Evolutionary conservation across 148 eudicot genomes (phyloP).

Genomic region (Hydrangea macrophylla): DNA sequence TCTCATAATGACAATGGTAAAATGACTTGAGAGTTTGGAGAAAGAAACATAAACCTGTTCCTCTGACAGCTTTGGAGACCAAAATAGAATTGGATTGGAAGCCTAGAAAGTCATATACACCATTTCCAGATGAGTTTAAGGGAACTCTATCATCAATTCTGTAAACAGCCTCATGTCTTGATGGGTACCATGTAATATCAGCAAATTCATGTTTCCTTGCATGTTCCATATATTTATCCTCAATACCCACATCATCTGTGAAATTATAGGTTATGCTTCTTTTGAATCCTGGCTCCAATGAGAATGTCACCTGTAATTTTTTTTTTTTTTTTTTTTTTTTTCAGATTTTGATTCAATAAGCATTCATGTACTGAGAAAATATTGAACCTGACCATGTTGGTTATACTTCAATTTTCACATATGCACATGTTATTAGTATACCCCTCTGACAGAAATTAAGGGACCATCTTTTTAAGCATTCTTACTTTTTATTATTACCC

Average conservation of each 20-base stretch:
- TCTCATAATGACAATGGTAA: no score
- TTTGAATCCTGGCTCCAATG: constrained; percentile 61
- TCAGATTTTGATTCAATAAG: background rate
- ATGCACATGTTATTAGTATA: no score
- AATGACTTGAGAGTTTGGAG: background rate
- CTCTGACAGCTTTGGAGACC: constrained; percentile 45
- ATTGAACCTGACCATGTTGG: background rate
- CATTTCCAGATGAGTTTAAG: constrained; percentile 52
- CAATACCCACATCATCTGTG: constrained; percentile 50
- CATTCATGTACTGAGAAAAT: background rate
- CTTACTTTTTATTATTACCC: no score
- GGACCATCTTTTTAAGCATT: no score
- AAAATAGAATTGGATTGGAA: constrained; percentile 60
- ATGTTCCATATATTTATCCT: constrained; percentile 41
- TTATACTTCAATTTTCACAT: background rate
- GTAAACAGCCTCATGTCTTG: constrained; percentile 57
- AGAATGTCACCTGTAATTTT: constrained; percentile 49
- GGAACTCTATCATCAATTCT: constrained; percentile 62
- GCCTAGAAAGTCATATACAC: constrained; percentile 68
- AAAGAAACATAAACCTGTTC: constrained; percentile 35
- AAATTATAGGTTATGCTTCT: constrained; percentile 66
- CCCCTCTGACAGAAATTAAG: no score
- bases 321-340: no score
- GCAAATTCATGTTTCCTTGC: constrained; percentile 70
- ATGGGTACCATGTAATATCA: constrained; percentile 85